Conservation (phyloP, 139 green algal genomes). For the Coelastrella sp. region DNA sequence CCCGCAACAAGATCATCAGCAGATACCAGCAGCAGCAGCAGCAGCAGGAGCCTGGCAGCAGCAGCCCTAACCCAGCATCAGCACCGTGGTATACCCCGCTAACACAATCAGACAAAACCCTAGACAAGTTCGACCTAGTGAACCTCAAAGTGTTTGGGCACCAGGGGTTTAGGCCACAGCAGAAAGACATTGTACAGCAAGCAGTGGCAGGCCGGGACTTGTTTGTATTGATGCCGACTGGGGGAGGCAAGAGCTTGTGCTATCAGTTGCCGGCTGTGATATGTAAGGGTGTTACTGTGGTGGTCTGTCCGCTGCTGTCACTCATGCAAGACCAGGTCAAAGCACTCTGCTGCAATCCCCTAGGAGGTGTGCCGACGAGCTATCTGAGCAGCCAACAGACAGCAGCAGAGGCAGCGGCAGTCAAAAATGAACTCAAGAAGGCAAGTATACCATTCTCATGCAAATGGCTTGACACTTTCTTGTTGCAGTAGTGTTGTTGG, state of each 20-base stretch:
- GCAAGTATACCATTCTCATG: neutral
- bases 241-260: constrained; percentile 90
- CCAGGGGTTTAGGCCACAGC: constrained; percentile 63
- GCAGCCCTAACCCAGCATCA: constrained; percentile 31
- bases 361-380: constrained; percentile 81
- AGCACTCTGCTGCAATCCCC: constrained; percentile 58
- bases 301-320: constrained; percentile 95
- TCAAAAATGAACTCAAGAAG: constrained; percentile 84
- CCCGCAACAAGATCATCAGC: neutral
- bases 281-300: constrained; percentile 84
- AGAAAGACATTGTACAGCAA: constrained; percentile 77
- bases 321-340: constrained; percentile 96
- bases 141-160: constrained; percentile 46
- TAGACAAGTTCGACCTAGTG: constrained; percentile 33
- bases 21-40: constrained; percentile 36
- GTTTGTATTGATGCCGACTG: constrained; percentile 97
- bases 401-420: constrained; percentile 58
- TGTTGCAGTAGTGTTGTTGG: too few relatives aligned
- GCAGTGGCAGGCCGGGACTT: constrained; percentile 79
- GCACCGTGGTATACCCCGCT: constrained; percentile 30
- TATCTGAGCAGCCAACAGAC: constrained; percentile 86
- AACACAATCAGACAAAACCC: neutral
- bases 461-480: too few relatives aligned
- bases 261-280: constrained; percentile 93
- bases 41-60: constrained; percentile 1